Evolutionary conservation across 2,329 filamentous ascomycete genomes (phyloP).

Genomic region (Alternaria conjuncta): DNA sequence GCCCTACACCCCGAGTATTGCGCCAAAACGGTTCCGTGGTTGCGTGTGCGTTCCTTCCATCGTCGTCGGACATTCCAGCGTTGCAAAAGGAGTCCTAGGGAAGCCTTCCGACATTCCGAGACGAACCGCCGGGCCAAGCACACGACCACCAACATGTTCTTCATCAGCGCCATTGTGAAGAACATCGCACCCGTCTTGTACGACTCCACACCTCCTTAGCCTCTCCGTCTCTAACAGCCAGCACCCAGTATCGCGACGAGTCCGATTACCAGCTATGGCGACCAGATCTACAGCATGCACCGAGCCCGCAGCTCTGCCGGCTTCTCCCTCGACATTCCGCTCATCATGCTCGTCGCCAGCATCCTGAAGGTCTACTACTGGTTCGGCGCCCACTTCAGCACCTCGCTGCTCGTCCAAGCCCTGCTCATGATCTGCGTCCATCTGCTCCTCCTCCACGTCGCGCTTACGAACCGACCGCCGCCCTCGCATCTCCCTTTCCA

Average conservation of each 20-base stretch:
- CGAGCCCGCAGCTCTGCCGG: slow-evolving; percentile 65
- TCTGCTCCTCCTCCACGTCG: slow-evolving; percentile 65
- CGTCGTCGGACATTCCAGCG: neutral
- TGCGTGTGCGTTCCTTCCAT: neutral
- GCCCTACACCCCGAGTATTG: neutral
- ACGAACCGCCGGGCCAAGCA: neutral
- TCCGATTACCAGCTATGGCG: slow-evolving; percentile 69
- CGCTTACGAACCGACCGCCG: slow-evolving; percentile 62
- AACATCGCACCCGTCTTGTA: slow-evolving; percentile 50
- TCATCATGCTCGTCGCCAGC: slow-evolving; percentile 71
- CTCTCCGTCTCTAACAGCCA: slow-evolving; percentile 5
- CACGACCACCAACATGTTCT: slow-evolving; percentile 35
- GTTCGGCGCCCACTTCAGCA: slow-evolving; percentile 67
- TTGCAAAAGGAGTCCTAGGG: neutral
- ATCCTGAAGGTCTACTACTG: slow-evolving; percentile 71
- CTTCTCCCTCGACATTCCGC: slow-evolving; percentile 70
- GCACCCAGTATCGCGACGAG: slow-evolving; percentile 63
- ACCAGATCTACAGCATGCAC: slow-evolving; percentile 71
- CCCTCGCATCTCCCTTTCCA: slow-evolving; percentile 65
- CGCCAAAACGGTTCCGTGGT: neutral
- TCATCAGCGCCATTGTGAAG: slow-evolving; percentile 45
- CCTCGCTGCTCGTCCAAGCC: slow-evolving; percentile 65
- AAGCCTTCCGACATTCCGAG: slow-evolving; percentile 5
- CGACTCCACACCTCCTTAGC: slow-evolving; percentile 3
- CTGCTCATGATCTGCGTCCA: slow-evolving; percentile 66